Evolutionary conservation across 2,329 filamentous ascomycete species (phyloP), one percentile per base, ranked within the genome.

Genomic region (Cercospora sojina): DNA sequence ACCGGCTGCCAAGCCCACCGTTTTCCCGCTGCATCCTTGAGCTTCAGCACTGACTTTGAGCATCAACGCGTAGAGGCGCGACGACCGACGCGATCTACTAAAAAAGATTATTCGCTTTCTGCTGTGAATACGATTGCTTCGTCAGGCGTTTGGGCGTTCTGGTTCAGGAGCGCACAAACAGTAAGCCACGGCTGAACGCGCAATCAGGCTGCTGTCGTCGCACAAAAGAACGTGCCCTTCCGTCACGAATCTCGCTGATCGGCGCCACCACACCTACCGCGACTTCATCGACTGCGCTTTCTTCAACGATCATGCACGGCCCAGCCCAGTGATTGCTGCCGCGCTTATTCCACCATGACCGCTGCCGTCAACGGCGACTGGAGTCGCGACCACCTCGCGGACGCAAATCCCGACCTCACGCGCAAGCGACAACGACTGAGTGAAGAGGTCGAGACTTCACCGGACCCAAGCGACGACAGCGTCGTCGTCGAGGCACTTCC

Each of bases 401-500:
- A 83, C 76, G 78, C 79, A 64, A 78, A 82, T 72, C 74, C 78
- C 60, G 79, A 79, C 38, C 77, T 79, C 64, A 79, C 80, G 32
- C 80, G 81, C 73, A 83, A 83, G 76, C 79, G 81, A 73, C 81
- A 80, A 66, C 74, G 78, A 64, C 67, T 79, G 60, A 82, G 79
- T 71, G 78, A 79, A 71, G 80, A 76, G 68, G 70, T 32, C 53
- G 68, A 71, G n/a, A 59, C 67, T 29, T 71, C 73, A 23, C 66
- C 73, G 25, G 62, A 67, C n/a, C 76, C 70, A 71, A 65, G 64
- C 55, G 61, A 61, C 67, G 68, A 67, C 41, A 66, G 65, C 51
- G 68, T 74, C 20, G 55, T 71, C 41, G 71, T 77, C 65, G 71
- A 74, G 68, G 70, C 71, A 58, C 70, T 78, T 47, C 72, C 76